Conservation (phyloP, 1,284 basidiomycete species). For the Moniliella sp. region DNA sequence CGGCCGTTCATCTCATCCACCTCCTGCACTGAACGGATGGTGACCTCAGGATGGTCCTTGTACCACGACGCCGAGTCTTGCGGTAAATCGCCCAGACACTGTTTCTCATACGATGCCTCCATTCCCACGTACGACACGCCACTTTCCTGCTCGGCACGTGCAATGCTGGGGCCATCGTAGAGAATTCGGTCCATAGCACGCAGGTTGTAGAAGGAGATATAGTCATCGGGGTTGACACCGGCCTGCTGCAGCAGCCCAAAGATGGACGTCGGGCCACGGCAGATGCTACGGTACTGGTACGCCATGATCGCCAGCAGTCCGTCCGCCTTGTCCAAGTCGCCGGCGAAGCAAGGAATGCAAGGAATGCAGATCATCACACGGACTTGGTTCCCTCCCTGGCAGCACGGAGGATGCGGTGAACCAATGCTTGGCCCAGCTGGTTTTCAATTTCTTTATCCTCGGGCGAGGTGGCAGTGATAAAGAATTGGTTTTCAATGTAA, state of each 20-base stretch:
- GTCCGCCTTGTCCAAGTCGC: slow-evolving; percentile 16
- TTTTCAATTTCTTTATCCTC: slow-evolving; percentile 31
- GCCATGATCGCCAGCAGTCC: slow-evolving; percentile 52
- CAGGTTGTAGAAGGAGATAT: slow-evolving; percentile 71
- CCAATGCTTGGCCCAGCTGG: slow-evolving; percentile 56
- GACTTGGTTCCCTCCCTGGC: slow-evolving; percentile 50
- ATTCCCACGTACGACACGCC: slow-evolving; percentile 63
- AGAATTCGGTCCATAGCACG: slow-evolving; percentile 69
- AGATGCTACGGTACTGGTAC: slow-evolving; percentile 49
- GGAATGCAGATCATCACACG: slow-evolving; percentile 46
- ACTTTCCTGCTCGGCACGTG: slow-evolving; percentile 46
- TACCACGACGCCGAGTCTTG: too few relatives aligned
- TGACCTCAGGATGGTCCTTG: slow-evolving; percentile 39
- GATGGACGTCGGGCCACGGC: slow-evolving; percentile 53
- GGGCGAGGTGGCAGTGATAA: slow-evolving; percentile 4
- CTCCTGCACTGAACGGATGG: slow-evolving; percentile 8
- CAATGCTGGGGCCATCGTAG: slow-evolving; percentile 44
- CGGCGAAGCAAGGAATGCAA: slow-evolving; percentile 33
- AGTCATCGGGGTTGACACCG: slow-evolving; percentile 50
- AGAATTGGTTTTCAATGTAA: slow-evolving; percentile 40
- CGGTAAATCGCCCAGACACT: slow-evolving; percentile 63
- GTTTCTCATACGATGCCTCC: slow-evolving; percentile 65
- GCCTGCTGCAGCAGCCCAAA: slow-evolving; percentile 50
- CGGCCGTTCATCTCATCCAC: slow-evolving; percentile 10
- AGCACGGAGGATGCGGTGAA: slow-evolving; percentile 55